Conservation (phyloP, 2,329 filamentous ascomycete species). For the Ophiostoma novo-ulmi region DNA sequence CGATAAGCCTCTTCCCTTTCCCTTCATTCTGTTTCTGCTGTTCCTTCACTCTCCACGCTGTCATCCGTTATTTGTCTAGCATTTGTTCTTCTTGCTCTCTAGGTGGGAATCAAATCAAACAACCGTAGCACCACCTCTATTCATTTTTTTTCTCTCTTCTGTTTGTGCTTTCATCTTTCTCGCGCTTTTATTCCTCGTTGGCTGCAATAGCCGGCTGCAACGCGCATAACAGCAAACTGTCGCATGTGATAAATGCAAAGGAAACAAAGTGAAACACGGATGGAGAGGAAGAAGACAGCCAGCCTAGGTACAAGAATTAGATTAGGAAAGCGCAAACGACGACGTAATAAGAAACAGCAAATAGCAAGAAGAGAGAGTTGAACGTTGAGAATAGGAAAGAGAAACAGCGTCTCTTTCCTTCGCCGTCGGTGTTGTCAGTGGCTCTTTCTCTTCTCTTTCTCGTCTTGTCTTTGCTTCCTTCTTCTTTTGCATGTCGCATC, state of each 20-base stretch:
- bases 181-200: not conserved
- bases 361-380: not conserved
- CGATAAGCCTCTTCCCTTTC: not conserved
- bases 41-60: too few relatives aligned
- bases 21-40: not conserved
- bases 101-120: too few relatives aligned
- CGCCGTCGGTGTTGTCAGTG: not conserved
- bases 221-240: not conserved
- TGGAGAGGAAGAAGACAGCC: not conserved
- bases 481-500: not conserved
- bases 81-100: too few relatives aligned
- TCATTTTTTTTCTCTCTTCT: not conserved
- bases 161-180: not conserved
- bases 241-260: constrained; percentile 4
- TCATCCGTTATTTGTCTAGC: too few relatives aligned
- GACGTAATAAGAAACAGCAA: not conserved
- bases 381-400: not conserved
- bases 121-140: too few relatives aligned
- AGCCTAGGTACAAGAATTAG: not conserved
- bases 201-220: not conserved
- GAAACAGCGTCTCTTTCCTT: not conserved
- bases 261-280: constrained; percentile 2
- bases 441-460: not conserved
- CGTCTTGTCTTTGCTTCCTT: not conserved
- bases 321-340: not conserved